Base-by-base conservation (phyloP, 1,284 basidiomycete genomes). In the Marasmius fiardii region DNA sequence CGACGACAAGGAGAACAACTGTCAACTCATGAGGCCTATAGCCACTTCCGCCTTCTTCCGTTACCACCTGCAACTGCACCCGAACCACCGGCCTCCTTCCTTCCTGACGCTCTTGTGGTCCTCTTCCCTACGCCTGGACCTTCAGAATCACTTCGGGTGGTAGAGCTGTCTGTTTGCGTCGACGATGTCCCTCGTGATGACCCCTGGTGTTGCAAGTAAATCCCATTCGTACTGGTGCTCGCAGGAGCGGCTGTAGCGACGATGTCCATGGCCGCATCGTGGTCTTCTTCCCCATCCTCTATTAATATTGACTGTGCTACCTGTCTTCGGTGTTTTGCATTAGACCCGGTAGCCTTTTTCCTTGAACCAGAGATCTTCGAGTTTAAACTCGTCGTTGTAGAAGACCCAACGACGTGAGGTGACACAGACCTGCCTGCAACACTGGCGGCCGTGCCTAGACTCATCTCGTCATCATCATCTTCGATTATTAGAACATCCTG, bases 71-170 rank as follows among this genome's bases (percentile, higher is more conserved):
- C 20, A 28, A 50, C 23, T 43, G 39, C 24, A 31, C 49, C 23
- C 26, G 50, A 21, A 50, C 50, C n/a, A 55, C 24, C 28, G 35
- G 26, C 20, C 50, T 50, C 41, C 50, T 48, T 23, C 41, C 54
- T 24, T 54, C 60, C 33, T 51, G 43, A 45, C 16, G 39, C 39
- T 16, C 39, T 41, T 20, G 39, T 41, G 4, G 39, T 41, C 14
- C 39, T 10, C 39, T 41, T 41, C 20, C n/a, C n/a, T 16, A 31
- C 28, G 28, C 28, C 28, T 31, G 39, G 39, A 18, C 39, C 39
- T 20, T 41, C 39, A 16, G 39, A 41, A 20, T 41, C 39, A n/a
- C 39, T 41, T 16, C 39, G 39, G 20, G 7, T 16, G 39, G 39
- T 4, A 1, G 39, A 16, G 39, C 20, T 41, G 7, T 41, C 39